Conservation (phyloP, 2,329 filamentous ascomycete species). For the Onygenales sp. region DNA sequence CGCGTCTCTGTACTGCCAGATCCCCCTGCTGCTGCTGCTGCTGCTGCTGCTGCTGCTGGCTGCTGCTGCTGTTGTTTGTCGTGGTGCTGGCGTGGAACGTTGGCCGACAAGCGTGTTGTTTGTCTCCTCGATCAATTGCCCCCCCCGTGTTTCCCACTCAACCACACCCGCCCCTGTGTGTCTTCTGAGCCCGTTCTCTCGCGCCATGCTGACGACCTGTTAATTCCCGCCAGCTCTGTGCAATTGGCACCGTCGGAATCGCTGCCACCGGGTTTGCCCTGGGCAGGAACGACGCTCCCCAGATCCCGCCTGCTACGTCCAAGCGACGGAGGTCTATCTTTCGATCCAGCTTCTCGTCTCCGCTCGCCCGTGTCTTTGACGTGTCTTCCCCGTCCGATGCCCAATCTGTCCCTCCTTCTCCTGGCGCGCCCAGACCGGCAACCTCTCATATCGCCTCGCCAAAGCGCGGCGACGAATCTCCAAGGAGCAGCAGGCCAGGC, state of each 20-base stretch:
- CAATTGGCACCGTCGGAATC: conserved; percentile 53
- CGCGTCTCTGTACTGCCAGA: neutral
- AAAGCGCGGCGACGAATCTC: neutral
- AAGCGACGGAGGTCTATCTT: conserved; percentile 6
- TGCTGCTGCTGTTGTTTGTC: neutral
- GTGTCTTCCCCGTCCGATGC: conserved; percentile 8
- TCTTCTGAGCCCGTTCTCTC: conserved; percentile 3
- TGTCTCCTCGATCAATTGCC: neutral
- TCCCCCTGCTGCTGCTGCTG: neutral
- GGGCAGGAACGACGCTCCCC: conserved; percentile 39
- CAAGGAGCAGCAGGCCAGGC: neutral
- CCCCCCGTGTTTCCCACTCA: neutral
- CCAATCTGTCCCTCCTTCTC: neutral
- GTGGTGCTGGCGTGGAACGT: neutral
- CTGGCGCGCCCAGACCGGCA: neutral
- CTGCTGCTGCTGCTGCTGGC: neutral
- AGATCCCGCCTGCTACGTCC: conserved; percentile 5
- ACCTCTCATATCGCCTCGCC: neutral
- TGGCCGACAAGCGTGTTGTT: neutral
- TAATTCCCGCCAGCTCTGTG: conserved; percentile 46
- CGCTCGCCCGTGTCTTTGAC: conserved; percentile 4
- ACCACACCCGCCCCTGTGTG: neutral
- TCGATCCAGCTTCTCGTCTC: conserved; percentile 1
- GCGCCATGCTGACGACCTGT: neutral
- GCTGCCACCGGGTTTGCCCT: conserved; percentile 51